Percentiles rank a stretch among this genome's conserved stretches.
These are phyloP conservation scores for Hygrophorus russula DNA, from an alignment of 768 basidiomycete species.

Conservation along the genomic window DNA sequence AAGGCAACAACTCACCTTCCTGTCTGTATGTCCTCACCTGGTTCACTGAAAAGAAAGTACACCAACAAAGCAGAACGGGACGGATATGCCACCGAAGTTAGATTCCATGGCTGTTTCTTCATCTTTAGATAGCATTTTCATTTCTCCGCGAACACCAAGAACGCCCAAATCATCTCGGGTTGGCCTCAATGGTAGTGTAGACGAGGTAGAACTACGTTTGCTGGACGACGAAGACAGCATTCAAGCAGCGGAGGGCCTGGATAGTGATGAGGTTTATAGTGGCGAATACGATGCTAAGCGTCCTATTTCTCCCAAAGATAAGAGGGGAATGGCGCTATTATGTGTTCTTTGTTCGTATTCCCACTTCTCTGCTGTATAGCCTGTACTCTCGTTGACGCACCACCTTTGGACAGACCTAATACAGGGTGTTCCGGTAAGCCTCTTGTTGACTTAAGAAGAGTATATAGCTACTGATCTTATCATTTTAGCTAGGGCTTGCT, in stretches of 20 bases:
- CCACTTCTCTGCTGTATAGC: slow-evolving; percentile 3
- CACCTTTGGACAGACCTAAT: slow-evolving; percentile 42
- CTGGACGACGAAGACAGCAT: slow-evolving; percentile 45
- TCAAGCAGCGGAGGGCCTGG: slow-evolving; percentile 32
- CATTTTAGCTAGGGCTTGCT: slow-evolving; percentile 68
- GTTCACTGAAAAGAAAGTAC: slow-evolving; percentile 15
- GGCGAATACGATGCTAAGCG: slow-evolving; percentile 27
- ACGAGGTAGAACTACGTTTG: slow-evolving; percentile 50
- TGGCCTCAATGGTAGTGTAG: slow-evolving; percentile 22
- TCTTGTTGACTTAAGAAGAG: neutral
- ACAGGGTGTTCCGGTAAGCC: slow-evolving; percentile 82
- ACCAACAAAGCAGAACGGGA: slow-evolving; percentile 13
- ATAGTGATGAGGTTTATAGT: slow-evolving; percentile 14
- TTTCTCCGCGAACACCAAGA: slow-evolving; percentile 40
- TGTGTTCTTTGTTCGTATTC: slow-evolving; percentile 72
- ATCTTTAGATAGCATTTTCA: slow-evolving; percentile 47
- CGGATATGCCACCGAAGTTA: slow-evolving; percentile 30
- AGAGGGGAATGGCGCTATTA: slow-evolving; percentile 72
- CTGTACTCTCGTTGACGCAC: slow-evolving; percentile 7
- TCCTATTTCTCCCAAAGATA: slow-evolving; percentile 62
- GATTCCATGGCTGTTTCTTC: slow-evolving; percentile 45
- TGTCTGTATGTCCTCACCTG: slow-evolving; percentile 4
- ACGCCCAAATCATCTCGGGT: slow-evolving; percentile 26
- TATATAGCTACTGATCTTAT: neutral
- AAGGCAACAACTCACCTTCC: slow-evolving; percentile 13